Conservation (phyloP, 768 basidiomycete genomes). For the Fistulinella prunicolor region DNA sequence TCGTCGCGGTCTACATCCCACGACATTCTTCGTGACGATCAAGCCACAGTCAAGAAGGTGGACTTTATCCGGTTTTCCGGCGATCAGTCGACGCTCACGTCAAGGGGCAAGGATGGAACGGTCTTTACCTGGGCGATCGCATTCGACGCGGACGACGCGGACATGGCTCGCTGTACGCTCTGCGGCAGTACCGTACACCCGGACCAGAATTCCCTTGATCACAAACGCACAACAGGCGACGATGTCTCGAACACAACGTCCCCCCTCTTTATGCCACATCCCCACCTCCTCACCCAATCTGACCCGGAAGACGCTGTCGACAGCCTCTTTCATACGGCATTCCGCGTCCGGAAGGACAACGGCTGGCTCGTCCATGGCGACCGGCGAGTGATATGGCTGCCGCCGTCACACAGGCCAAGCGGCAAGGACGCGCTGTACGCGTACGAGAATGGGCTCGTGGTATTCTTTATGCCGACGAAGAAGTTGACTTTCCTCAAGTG, state of each 20-base stretch:
- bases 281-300: constrained; percentile 7
- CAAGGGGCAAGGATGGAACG: constrained; percentile 12
- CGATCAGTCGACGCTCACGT: constrained; percentile 5
- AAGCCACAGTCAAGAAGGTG: constrained; percentile 5
- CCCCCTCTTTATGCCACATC: too few species aligned
- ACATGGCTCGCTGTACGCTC: too few species aligned
- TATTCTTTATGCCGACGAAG: background rate
- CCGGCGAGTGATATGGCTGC: constrained; percentile 15
- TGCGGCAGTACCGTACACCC: too few species aligned
- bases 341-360: constrained; percentile 14
- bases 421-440: constrained; percentile 6
- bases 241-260: background rate
- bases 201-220: too few species aligned
- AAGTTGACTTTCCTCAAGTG: constrained; percentile 2
- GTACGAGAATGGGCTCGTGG: constrained; percentile 8
- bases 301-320: constrained; percentile 11
- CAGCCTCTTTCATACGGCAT: constrained; percentile 4
- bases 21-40: background rate
- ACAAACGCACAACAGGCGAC: too few species aligned
- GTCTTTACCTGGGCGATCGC: constrained; percentile 8
- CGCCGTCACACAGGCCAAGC: background rate
- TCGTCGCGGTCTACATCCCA: constrained; percentile 15
- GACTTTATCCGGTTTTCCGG: constrained; percentile 9
- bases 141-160: background rate
- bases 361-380: constrained; percentile 21